Percentiles rank a stretch among this genome's conserved stretches.
Conservation (phyloP, 163 green algal species). For the Prototheca wickerhamii region DNA sequence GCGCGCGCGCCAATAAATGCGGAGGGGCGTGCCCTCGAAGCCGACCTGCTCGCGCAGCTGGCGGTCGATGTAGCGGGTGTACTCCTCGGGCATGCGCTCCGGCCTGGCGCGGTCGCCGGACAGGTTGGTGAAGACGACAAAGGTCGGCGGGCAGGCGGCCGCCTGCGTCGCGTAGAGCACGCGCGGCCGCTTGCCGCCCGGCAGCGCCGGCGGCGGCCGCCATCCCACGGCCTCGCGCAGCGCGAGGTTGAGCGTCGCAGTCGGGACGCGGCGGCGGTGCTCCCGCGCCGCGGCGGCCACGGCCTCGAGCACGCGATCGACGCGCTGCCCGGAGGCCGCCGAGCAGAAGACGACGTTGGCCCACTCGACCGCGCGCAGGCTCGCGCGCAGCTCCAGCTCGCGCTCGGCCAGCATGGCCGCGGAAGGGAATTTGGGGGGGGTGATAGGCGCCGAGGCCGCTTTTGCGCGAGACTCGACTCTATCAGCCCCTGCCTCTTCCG, state of each 20-base stretch:
- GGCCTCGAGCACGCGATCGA: slow-evolving; percentile 73
- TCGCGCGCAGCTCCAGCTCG: slow-evolving; percentile 26
- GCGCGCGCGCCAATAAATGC: slow-evolving; percentile 82
- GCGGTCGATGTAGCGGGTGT: slow-evolving; percentile 70
- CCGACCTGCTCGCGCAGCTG: slow-evolving; percentile 81
- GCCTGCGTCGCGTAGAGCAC: slow-evolving; percentile 97
- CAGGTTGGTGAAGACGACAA: slow-evolving; percentile 98
- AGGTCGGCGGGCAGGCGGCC: slow-evolving; percentile 78
- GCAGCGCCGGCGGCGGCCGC: slow-evolving; percentile 56
- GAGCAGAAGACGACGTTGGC: slow-evolving; percentile 85
- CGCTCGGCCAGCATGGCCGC: slow-evolving; percentile 32
- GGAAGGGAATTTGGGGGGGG: too few species aligned
- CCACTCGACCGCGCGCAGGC: slow-evolving; percentile 80
- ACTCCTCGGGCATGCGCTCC: slow-evolving; percentile 82
- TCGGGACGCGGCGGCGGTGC: slow-evolving; percentile 75
- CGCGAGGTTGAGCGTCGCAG: slow-evolving; percentile 92
- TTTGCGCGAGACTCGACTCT: too few species aligned
- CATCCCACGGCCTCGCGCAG: slow-evolving; percentile 63
- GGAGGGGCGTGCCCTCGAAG: slow-evolving; percentile 77
- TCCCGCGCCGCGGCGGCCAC: slow-evolving; percentile 56
- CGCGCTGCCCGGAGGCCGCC: slow-evolving; percentile 55
- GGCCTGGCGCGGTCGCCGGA: too few species aligned
- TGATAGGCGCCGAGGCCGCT: too few species aligned
- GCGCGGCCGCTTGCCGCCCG: slow-evolving; percentile 40
- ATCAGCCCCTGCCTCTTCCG: too few species aligned